Conservation (phyloP, 352 stramenopile species). For the Globisporangium nunn region DNA sequence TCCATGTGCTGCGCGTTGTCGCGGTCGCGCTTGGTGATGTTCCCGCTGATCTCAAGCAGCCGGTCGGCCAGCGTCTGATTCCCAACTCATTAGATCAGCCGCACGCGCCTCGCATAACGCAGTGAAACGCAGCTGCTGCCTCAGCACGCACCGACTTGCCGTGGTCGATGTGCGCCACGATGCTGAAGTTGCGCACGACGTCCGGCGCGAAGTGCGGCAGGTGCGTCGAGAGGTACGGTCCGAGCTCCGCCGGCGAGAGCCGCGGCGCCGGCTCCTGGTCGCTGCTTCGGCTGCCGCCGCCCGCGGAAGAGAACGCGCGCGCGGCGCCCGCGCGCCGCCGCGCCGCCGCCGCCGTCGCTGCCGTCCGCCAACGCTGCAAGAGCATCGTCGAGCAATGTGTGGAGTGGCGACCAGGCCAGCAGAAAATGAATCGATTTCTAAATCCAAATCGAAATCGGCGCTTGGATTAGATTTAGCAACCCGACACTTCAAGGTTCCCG, state of each 20-base stretch:
- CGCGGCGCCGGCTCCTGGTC: neutral
- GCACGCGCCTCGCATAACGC: neutral
- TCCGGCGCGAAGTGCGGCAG: conserved; percentile 55
- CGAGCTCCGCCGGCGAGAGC: conserved; percentile 46
- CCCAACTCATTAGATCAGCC: no score
- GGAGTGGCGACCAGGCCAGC: no score
- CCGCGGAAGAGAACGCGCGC: neutral
- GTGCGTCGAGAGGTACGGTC: conserved; percentile 49
- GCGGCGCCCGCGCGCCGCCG: no score
- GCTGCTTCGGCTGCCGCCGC: neutral
- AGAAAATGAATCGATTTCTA: no score
- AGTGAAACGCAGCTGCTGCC: neutral
- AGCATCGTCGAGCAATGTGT: neutral
- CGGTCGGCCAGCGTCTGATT: conserved; percentile 82
- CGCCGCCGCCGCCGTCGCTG: no score
- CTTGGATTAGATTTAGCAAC: no score
- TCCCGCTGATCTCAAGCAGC: conserved; percentile 86
- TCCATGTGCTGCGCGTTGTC: conserved; percentile 87
- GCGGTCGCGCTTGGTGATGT: conserved; percentile 81
- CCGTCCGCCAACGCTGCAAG: no score
- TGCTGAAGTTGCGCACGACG: conserved; percentile 88
- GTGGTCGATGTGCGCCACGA: conserved; percentile 90
- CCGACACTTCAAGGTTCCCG: no score
- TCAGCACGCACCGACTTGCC: conserved; percentile 74
- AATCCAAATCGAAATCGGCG: no score